These are phyloP conservation scores for Fimicolochytrium jonesii DNA, from an alignment of 192 early-diverging fungal genomes.

Conservation along the genomic window DNA sequence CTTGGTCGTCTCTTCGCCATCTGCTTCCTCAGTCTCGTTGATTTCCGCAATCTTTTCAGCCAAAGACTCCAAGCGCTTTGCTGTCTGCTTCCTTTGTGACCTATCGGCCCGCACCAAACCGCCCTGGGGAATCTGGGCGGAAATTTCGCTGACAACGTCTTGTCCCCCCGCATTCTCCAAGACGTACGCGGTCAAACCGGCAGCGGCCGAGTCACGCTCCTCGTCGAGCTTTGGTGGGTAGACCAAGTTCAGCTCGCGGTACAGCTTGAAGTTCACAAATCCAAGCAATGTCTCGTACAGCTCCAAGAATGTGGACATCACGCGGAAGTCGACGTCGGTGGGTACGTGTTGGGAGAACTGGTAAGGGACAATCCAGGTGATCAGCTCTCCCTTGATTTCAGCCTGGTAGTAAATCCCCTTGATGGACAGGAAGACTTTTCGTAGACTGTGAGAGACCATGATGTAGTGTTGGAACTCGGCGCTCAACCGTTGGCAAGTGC, in stretches of 20 bases:
- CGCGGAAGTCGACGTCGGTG: constrained; percentile 89
- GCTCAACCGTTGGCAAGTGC: constrained; percentile 71
- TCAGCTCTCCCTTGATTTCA: constrained; percentile 85
- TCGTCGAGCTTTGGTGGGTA: constrained; percentile 87
- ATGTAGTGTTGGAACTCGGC: constrained; percentile 94
- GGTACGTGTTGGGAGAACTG: constrained; percentile 91
- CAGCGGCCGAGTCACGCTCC: constrained; percentile 56
- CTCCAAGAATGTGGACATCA: constrained; percentile 96
- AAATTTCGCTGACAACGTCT: constrained; percentile 34
- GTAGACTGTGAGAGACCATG: constrained; percentile 69
- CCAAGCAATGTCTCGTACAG: constrained; percentile 89
- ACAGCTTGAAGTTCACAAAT: constrained; percentile 95
- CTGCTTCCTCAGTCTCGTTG: constrained; percentile 15
- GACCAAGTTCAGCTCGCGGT: constrained; percentile 75
- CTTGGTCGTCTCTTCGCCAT: constrained; percentile 20
- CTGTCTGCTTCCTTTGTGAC: constrained; percentile 48
- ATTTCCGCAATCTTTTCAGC: constrained; percentile 12
- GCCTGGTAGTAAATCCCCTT: constrained; percentile 99
- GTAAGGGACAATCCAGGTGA: constrained; percentile 96
- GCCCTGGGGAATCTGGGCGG: constrained; percentile 4
- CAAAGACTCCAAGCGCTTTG: constrained; percentile 4
- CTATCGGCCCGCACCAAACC: neutral
- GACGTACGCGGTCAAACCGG: constrained; percentile 62
- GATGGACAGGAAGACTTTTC: constrained; percentile 92
- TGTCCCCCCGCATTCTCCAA: constrained; percentile 50